Percentiles rank a stretch among this genome's conserved stretches.
Conservation (phyloP, 225 moss, liverwort and hornwort genomes). For the Neckera pumila region DNA sequence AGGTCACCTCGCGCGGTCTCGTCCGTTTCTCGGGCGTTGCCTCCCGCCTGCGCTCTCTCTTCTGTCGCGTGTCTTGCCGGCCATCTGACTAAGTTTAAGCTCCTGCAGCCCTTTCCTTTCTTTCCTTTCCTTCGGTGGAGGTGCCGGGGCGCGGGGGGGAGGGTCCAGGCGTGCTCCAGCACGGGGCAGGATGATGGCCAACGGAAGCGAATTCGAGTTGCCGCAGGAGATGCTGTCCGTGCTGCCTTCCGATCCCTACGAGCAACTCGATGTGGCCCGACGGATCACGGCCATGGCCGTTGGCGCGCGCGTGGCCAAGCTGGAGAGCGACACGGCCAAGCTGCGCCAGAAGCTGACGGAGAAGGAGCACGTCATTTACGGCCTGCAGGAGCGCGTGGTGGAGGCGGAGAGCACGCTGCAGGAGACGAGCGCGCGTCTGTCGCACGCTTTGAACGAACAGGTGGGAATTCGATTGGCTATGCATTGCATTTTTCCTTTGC, state of each 20-base stretch:
- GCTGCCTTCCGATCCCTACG: slow-evolving; percentile 79
- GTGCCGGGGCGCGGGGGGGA: not conserved
- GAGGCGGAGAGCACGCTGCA: slow-evolving; percentile 66
- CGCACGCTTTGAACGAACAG: slow-evolving; percentile 69
- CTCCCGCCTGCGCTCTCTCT: not conserved
- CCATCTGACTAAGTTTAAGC: not conserved
- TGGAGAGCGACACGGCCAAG: slow-evolving; percentile 66
- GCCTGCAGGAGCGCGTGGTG: slow-evolving; percentile 63
- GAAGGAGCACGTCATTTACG: slow-evolving; percentile 63
- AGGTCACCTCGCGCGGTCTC: not conserved
- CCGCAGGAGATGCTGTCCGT: slow-evolving; percentile 68
- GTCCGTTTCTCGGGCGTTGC: not conserved
- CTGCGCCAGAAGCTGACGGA: slow-evolving; percentile 74
- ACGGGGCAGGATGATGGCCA: not conserved
- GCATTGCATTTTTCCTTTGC: not conserved
- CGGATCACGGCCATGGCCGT: slow-evolving; percentile 88
- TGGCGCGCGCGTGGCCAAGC: slow-evolving; percentile 58
- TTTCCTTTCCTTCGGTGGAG: not conserved
- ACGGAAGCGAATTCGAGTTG: slow-evolving; percentile 68
- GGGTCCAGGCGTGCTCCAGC: not conserved
- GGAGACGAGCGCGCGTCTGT: slow-evolving; percentile 68
- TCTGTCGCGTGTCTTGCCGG: not conserved
- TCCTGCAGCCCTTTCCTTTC: not conserved
- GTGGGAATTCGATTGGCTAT: not conserved
- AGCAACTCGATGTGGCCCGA: slow-evolving; percentile 84